These are phyloP conservation scores for Astragalus membranaceus DNA, from an alignment of 306 rosid species.

Conservation along the genomic window DNA sequence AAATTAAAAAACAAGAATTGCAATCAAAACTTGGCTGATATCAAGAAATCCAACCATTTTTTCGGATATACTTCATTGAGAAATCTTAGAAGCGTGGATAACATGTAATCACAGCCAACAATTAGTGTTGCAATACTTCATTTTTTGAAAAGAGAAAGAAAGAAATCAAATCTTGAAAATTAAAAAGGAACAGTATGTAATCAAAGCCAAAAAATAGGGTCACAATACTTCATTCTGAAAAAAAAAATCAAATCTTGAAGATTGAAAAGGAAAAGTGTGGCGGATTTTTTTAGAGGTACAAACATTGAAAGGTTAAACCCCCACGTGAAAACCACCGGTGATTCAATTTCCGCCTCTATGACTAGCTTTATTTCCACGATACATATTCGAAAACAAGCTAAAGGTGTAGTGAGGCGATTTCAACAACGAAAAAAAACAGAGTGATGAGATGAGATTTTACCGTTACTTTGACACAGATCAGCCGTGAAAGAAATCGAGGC, in stretches of 20 bases:
- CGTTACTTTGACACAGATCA: conserved; percentile 36
- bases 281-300: no score
- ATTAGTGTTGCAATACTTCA: background rate
- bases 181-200: conserved; percentile 35
- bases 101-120: conserved; percentile 46
- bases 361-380: no score
- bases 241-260: background rate
- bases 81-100: conserved; percentile 69
- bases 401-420: conserved; percentile 83
- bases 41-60: conserved; percentile 81
- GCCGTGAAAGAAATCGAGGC: background rate
- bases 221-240: background rate
- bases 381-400: conserved; percentile 57
- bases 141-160: background rate
- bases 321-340: no score
- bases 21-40: conserved; percentile 45
- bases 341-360: no score
- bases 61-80: conserved; percentile 46
- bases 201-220: conserved; percentile 37
- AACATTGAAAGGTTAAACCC: no score
- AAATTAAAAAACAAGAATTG: background rate
- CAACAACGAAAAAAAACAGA: background rate
- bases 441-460: background rate
- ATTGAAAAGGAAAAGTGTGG: conserved; percentile 12
- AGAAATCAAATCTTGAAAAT: background rate